phyloP scores from a whole-genome alignment of 352 stramenopile species.

The Phytopythium litorale region DNA sequence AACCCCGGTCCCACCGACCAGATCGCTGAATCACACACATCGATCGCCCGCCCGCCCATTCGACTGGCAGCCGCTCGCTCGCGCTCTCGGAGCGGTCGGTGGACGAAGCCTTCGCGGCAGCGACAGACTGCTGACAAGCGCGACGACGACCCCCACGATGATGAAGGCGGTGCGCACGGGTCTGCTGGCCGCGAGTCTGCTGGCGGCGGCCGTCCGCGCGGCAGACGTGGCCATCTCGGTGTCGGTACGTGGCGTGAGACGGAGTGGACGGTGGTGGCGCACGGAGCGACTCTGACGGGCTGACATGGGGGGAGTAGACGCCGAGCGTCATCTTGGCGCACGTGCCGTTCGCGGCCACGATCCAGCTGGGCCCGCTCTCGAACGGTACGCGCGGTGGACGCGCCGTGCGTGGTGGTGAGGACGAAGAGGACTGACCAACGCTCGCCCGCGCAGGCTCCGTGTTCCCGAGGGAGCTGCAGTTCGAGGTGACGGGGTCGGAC shows the following conservation, averaged over 20 bases:
- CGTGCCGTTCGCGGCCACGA: conserved; percentile 61
- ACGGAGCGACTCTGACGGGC: neutral
- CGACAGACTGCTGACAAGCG: too few relatives aligned
- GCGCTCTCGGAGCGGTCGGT: too few relatives aligned
- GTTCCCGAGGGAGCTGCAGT: conserved; percentile 59
- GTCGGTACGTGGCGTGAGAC: neutral
- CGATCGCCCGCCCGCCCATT: too few relatives aligned
- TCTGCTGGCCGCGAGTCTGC: neutral
- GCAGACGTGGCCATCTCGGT: neutral
- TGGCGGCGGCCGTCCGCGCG: neutral
- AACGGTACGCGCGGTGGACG: conserved; percentile 37
- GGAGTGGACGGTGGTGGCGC: neutral
- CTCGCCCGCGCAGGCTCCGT: conserved; percentile 42
- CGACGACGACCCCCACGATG: too few relatives aligned
- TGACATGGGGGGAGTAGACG: conserved; percentile 17
- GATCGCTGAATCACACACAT: too few relatives aligned
- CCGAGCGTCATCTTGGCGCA: conserved; percentile 71
- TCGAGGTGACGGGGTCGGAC: conserved; percentile 44
- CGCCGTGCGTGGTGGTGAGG: too few relatives aligned
- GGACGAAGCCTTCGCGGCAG: too few relatives aligned
- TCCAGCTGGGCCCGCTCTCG: conserved; percentile 65
- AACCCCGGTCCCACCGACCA: too few relatives aligned
- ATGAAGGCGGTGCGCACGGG: neutral
- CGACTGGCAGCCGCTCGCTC: too few relatives aligned
- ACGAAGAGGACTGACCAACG: neutral